Evolutionary conservation across 805 yeast species (phyloP).

Genomic region (Spencermartinsiella europaea): DNA sequence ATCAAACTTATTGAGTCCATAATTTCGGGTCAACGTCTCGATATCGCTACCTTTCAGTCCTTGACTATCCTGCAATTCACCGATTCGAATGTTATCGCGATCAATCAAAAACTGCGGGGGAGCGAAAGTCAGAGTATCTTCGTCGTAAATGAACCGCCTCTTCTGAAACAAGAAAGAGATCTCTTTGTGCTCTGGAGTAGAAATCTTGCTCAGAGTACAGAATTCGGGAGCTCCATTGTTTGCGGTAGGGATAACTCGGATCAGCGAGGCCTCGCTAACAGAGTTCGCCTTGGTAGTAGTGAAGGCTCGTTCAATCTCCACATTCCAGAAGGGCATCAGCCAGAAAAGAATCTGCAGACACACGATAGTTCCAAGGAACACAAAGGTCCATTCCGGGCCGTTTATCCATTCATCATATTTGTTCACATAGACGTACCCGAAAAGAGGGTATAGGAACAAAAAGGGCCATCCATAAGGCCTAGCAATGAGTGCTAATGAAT

Average conservation of each 20-base stretch:
- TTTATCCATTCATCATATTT: conserved; percentile 77
- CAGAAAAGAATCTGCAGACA: conserved; percentile 71
- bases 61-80: conserved; percentile 47
- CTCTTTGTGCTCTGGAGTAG: conserved; percentile 56
- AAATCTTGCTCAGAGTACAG: conserved; percentile 51
- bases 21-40: conserved; percentile 46
- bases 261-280: conserved; percentile 61
- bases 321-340: conserved; percentile 94
- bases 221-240: conserved; percentile 85
- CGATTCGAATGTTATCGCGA: conserved; percentile 53
- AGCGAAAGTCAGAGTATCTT: conserved; percentile 49
- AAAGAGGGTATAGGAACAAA: conserved; percentile 62
- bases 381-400: conserved; percentile 95
- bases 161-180: conserved; percentile 81
- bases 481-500: conserved; percentile 51
- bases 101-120: conserved; percentile 74
- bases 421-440: conserved; percentile 55
- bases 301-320: conserved; percentile 61
- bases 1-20: conserved; percentile 85
- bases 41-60: conserved; percentile 41
- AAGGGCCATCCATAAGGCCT: conserved; percentile 86
- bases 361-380: conserved; percentile 67
- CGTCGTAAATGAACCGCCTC: conserved; percentile 75
- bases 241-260: conserved; percentile 74
- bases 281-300: conserved; percentile 53